A percentile compares a stretch with the other conserved stretches of the same genome.
phyloP scores from a whole-genome alignment of 768 basidiomycete species.

The Astraeus odoratus region DNA sequence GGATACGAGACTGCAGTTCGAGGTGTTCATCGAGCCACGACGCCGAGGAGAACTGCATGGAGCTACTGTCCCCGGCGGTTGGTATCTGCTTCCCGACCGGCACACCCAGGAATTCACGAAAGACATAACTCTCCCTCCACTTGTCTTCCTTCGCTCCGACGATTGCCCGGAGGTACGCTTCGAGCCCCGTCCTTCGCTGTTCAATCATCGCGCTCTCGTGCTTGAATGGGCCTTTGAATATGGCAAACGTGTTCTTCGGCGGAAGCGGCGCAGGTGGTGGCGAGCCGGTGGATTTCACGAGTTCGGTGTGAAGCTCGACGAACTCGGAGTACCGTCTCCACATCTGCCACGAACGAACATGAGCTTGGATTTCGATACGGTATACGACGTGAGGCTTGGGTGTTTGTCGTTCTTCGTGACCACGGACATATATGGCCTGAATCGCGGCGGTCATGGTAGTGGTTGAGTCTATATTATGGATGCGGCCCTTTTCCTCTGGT shows the following conservation, averaged over 20 bases:
- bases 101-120: constrained; percentile 83
- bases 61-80: constrained; percentile 19
- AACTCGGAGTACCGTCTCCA: constrained; percentile 96
- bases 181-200: constrained; percentile 71
- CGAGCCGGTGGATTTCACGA: constrained; percentile 72
- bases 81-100: constrained; percentile 53
- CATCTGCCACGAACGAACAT: constrained; percentile 90
- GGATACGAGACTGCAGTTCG: constrained; percentile 66
- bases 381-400: constrained; percentile 83
- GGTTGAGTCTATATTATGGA: constrained; percentile 5
- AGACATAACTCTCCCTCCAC: constrained; percentile 76
- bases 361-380: constrained; percentile 77
- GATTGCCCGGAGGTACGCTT: constrained; percentile 82
- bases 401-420: constrained; percentile 56
- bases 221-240: constrained; percentile 48
- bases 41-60: constrained; percentile 58
- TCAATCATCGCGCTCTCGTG: constrained; percentile 58
- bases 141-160: constrained; percentile 71
- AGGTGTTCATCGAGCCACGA: constrained; percentile 90
- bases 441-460: constrained; percentile 54
- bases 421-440: constrained; percentile 66
- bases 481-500: too few species aligned
- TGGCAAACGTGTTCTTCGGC: constrained; percentile 72
- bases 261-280: constrained; percentile 78
- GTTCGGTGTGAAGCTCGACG: constrained; percentile 75